Evolutionary conservation across 2,329 filamentous ascomycete species (phyloP).

Genomic region (Penicillium sp.): DNA sequence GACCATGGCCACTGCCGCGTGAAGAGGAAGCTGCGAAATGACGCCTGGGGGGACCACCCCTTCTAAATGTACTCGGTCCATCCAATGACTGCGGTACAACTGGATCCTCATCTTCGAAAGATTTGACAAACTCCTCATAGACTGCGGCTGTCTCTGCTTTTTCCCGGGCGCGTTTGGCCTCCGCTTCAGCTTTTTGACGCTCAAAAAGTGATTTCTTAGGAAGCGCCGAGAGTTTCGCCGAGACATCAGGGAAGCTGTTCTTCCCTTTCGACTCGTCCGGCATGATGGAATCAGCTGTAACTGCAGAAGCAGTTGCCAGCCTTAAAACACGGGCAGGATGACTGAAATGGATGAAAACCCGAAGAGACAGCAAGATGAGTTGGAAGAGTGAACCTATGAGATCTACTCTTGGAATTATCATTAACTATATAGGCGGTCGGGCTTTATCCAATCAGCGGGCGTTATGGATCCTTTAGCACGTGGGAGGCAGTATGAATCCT

Average conservation of each 20-base stretch:
- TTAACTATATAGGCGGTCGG: neutral
- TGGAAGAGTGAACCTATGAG: neutral
- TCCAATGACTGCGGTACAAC: constrained; percentile 20
- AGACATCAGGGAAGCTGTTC: constrained; percentile 64
- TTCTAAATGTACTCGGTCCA: constrained; percentile 30
- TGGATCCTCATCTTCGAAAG: constrained; percentile 48
- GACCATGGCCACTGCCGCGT: constrained; percentile 51
- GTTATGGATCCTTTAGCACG: neutral
- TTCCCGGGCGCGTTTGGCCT: constrained; percentile 81
- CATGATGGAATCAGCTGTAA: constrained; percentile 31
- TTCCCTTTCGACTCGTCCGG: constrained; percentile 40
- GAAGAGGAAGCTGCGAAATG: constrained; percentile 56
- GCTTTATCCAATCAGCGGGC: neutral
- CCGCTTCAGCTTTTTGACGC: constrained; percentile 81
- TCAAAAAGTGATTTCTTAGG: constrained; percentile 86
- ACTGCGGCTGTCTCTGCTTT: constrained; percentile 84
- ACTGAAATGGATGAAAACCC: neutral
- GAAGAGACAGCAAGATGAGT: neutral
- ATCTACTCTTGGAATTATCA: too few species aligned
- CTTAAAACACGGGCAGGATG: neutral
- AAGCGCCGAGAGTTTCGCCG: constrained; percentile 74
- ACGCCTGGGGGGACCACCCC: constrained; percentile 51
- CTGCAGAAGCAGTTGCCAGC: constrained; percentile 16
- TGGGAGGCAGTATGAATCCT: neutral
- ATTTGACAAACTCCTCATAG: constrained; percentile 84